Conservation (phyloP, 176 grass and related monocot genomes). For the Oryza coarctata region DNA sequence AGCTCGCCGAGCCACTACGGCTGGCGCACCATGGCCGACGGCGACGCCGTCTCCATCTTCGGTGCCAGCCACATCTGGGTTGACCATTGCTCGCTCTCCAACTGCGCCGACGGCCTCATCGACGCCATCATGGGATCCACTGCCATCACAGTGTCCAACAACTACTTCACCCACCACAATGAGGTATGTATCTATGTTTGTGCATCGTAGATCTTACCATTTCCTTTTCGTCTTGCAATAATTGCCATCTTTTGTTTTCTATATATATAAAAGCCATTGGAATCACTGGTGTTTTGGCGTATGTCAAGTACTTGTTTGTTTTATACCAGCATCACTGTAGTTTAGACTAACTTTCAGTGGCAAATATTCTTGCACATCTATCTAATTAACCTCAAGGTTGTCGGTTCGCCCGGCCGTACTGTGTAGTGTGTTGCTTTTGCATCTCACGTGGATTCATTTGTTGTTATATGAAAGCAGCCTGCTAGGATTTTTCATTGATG, state of each 20-base stretch:
- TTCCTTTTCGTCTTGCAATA: slow-evolving; percentile 24
- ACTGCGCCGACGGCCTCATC: slow-evolving; percentile 81
- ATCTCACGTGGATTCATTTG: slow-evolving; percentile 8
- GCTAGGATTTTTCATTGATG: slow-evolving; percentile 21
- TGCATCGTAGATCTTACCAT: slow-evolving; percentile 23
- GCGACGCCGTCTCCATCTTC: slow-evolving; percentile 78
- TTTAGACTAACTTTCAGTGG: slow-evolving; percentile 13
- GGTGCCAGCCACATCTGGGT: slow-evolving; percentile 82
- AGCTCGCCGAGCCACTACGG: slow-evolving; percentile 83
- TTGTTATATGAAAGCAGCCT: background rate
- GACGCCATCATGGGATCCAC: slow-evolving; percentile 92
- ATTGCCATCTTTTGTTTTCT: slow-evolving; percentile 32
- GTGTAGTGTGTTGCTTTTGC: background rate
- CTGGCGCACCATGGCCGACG: slow-evolving; percentile 82
- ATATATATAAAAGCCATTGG: slow-evolving; percentile 12
- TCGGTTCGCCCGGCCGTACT: slow-evolving; percentile 41
- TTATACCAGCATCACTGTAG: slow-evolving; percentile 10
- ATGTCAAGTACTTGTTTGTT: slow-evolving; percentile 32
- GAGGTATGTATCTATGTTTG: slow-evolving; percentile 43
- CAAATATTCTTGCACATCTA: slow-evolving; percentile 28
- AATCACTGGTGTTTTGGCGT: slow-evolving; percentile 28
- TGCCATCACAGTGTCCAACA: slow-evolving; percentile 86
- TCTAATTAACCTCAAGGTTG: slow-evolving; percentile 13
- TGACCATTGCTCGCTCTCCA: slow-evolving; percentile 83
- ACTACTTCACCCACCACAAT: slow-evolving; percentile 84